Evolutionary conservation across 2,329 filamentous ascomycete species (phyloP).

Genomic region (Chrysoporthe austroafricana): DNA sequence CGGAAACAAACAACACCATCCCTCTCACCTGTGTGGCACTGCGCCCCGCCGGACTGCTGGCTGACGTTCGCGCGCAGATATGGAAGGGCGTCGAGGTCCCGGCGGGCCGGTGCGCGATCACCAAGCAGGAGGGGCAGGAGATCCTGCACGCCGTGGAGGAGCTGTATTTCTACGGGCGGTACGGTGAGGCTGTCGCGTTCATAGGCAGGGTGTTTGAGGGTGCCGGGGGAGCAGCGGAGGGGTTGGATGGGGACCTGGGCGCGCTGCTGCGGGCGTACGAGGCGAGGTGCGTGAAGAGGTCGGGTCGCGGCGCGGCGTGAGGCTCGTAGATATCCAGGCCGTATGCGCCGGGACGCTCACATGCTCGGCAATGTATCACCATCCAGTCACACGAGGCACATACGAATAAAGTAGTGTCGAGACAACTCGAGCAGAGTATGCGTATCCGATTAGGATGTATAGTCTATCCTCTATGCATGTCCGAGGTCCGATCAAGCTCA

Average conservation of each 20-base stretch:
- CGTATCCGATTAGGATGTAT: constrained; percentile 9
- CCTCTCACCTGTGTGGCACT: too few relatives aligned
- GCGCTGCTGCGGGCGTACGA: constrained; percentile 48
- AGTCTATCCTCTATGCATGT: constrained; percentile 25
- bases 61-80: constrained; percentile 41
- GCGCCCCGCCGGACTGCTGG: background rate
- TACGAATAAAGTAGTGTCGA: background rate
- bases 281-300: constrained; percentile 44
- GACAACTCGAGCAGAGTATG: background rate
- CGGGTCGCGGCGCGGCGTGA: background rate
- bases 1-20: too few relatives aligned
- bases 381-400: background rate
- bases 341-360: too few relatives aligned
- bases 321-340: background rate
- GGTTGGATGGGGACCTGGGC: constrained; percentile 49
- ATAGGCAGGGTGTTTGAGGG: constrained; percentile 40
- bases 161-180: constrained; percentile 58
- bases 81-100: constrained; percentile 48
- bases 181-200: constrained; percentile 49
- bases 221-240: constrained; percentile 33
- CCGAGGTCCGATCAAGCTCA: constrained; percentile 13
- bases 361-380: too few relatives aligned
- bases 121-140: constrained; percentile 55
- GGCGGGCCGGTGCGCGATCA: constrained; percentile 37
- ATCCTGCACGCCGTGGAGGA: constrained; percentile 61